These are phyloP conservation scores for Chaetomiaceae sp. DNA, from an alignment of 2,329 filamentous ascomycete genomes.

Conservation along the genomic window DNA sequence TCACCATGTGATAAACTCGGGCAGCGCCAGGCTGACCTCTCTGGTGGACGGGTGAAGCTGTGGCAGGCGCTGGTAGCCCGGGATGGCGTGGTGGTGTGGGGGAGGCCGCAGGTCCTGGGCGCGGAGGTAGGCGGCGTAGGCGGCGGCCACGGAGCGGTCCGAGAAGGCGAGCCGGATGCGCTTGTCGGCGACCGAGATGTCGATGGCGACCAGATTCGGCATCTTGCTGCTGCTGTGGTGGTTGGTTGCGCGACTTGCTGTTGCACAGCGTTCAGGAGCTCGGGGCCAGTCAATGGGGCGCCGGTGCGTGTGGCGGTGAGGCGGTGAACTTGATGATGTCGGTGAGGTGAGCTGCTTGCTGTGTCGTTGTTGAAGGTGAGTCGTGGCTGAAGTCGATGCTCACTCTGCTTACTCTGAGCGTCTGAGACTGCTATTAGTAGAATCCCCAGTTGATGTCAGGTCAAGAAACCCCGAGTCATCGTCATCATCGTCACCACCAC, in stretches of 20 bases:
- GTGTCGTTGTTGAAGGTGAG: slow-evolving; percentile 5
- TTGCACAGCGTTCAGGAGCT: background rate
- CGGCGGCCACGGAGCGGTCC: slow-evolving; percentile 23
- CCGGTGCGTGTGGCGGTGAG: background rate
- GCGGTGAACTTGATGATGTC: background rate
- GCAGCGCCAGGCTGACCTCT: slow-evolving; percentile 24
- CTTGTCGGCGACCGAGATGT: slow-evolving; percentile 25
- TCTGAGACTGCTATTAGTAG: background rate
- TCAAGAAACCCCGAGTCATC: slow-evolving; percentile 6
- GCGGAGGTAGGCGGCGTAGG: slow-evolving; percentile 24
- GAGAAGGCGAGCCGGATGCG: slow-evolving; percentile 26
- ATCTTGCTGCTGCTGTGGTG: slow-evolving; percentile 8
- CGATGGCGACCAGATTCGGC: slow-evolving; percentile 25
- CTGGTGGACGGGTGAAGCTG: slow-evolving; percentile 18
- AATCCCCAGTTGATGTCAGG: too few species aligned
- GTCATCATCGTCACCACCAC: too few species aligned
- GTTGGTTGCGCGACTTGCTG: background rate
- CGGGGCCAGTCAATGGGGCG: background rate
- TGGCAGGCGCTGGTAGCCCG: slow-evolving; percentile 20
- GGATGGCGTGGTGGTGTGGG: slow-evolving; percentile 14
- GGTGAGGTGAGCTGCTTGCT: background rate
- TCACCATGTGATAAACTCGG: slow-evolving; percentile 24
- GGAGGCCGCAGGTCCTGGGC: slow-evolving; percentile 21
- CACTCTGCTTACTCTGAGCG: background rate
- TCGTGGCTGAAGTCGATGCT: background rate